Base-by-base conservation (phyloP, 2,329 filamentous ascomycete species). In the Claviceps sp. region DNA sequence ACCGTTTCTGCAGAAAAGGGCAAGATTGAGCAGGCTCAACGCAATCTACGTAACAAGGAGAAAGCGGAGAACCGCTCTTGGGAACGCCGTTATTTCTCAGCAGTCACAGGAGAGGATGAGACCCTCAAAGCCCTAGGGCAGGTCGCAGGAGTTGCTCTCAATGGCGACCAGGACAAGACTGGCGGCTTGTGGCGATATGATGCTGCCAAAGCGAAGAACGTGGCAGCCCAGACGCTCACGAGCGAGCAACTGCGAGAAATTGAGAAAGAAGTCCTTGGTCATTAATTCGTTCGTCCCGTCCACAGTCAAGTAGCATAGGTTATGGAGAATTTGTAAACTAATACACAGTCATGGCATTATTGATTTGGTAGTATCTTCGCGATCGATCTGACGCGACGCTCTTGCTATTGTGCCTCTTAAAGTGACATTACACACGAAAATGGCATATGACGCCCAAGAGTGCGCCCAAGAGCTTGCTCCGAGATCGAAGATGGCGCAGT, bases 11-110 rank as follows among this genome's bases (percentile, higher is more conserved):
- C 70, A 14, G 87, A 95, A 65, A 97, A 97, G 74, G 78, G 79
- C 53, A 87, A 88, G 68, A 95, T 97, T 57, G 93, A 97, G 69
- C 87, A 88, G 59, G 82, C 84, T 38, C 91, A 97, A 73, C 82
- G 87, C 78, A 67, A 75, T 81, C 62, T 73, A 70, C 81, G 90
- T 57, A 79, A 79, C 64, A 74, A 80, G 62, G 90, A 96, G 66
- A 81, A 80, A 61, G 75, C 78, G n/a, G 86, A 89, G 59, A 82
- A 82, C 20, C 77, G 77, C 44, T 74, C 79, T 42, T 98, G 93
- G 91, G 78, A 89, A 62, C 78, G 89, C 46, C 78, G 85, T 51
- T 97, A 93, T 72, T 98, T 97, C 70, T 79, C 74, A 53, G 64
- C 62, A 11, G 61, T 77, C 61, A 63, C 73, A 55, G 70, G 68